A percentile compares a stretch with the other conserved stretches of the same genome.
phyloP scores from a whole-genome alignment of 2,329 filamentous ascomycete genomes.

The Pleoardoris graminearum region DNA sequence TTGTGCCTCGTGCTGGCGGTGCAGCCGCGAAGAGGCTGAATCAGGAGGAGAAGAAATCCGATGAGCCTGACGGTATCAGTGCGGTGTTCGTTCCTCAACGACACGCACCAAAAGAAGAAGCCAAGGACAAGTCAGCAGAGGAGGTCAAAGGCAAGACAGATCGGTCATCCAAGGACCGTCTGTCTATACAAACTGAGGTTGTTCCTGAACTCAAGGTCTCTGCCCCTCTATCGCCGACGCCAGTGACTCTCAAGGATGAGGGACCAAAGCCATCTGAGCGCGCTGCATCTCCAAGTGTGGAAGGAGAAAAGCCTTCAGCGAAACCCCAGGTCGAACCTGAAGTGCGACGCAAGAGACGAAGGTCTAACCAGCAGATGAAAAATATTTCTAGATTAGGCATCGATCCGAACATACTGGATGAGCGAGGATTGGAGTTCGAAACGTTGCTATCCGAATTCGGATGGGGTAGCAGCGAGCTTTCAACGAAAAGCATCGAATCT shows the following conservation, averaged over 20 bases:
- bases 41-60: constrained; percentile 56
- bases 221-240: constrained; percentile 30
- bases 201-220: constrained; percentile 43
- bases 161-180: constrained; percentile 33
- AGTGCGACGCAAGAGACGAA: constrained; percentile 62
- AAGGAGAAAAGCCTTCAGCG: constrained; percentile 24
- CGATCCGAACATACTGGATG: constrained; percentile 75
- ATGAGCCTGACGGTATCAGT: constrained; percentile 86
- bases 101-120: constrained; percentile 33
- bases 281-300: constrained; percentile 39
- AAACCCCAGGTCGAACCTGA: constrained; percentile 44
- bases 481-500: constrained; percentile 74
- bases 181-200: constrained; percentile 35
- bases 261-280: constrained; percentile 34
- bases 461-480: constrained; percentile 79
- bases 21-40: constrained; percentile 78
- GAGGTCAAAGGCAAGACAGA: constrained; percentile 27
- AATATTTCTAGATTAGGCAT: constrained; percentile 79
- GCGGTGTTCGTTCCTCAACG: constrained; percentile 76
- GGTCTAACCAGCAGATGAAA: constrained; percentile 74
- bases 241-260: constrained; percentile 21
- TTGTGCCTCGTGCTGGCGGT: constrained; percentile 86
- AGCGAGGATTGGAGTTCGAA: constrained; percentile 77
- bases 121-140: constrained; percentile 32
- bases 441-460: constrained; percentile 83